Conservation (phyloP, 1,139 yeast genomes). For the Scheffersomyces segobiensis region DNA sequence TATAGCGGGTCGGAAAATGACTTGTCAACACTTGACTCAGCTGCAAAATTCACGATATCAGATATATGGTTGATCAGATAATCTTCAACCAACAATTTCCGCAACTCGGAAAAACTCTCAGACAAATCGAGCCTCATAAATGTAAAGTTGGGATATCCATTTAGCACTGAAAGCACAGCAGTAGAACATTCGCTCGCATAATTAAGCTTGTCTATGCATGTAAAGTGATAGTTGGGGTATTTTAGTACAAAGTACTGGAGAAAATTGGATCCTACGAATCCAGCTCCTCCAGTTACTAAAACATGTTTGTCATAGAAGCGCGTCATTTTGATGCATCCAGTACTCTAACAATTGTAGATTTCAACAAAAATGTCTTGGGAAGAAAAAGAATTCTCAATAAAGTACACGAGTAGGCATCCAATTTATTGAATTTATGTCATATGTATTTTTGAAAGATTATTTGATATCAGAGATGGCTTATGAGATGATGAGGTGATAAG, state of each 20-base stretch:
- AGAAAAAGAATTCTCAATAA: neutral
- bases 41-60: conserved; percentile 54
- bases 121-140: conserved; percentile 41
- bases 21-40: conserved; percentile 58
- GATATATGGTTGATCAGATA: conserved; percentile 21
- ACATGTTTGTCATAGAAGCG: conserved; percentile 21
- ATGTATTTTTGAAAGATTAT: neutral
- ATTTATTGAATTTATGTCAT: neutral
- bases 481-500: neutral
- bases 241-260: conserved; percentile 37
- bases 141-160: conserved; percentile 19
- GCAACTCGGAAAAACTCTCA: conserved; percentile 19
- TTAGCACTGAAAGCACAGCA: conserved; percentile 24
- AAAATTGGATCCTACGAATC: conserved; percentile 57
- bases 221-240: conserved; percentile 40
- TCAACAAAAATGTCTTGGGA: neutral
- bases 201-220: conserved; percentile 51
- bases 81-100: conserved; percentile 11
- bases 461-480: neutral
- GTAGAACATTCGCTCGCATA: conserved; percentile 27
- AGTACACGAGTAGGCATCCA: neutral
- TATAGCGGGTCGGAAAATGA: conserved; percentile 49
- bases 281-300: conserved; percentile 60
- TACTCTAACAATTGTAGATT: neutral
- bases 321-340: neutral